Conservation (phyloP, 2,329 filamentous ascomycete genomes). For the Beauveria brongniartii region DNA sequence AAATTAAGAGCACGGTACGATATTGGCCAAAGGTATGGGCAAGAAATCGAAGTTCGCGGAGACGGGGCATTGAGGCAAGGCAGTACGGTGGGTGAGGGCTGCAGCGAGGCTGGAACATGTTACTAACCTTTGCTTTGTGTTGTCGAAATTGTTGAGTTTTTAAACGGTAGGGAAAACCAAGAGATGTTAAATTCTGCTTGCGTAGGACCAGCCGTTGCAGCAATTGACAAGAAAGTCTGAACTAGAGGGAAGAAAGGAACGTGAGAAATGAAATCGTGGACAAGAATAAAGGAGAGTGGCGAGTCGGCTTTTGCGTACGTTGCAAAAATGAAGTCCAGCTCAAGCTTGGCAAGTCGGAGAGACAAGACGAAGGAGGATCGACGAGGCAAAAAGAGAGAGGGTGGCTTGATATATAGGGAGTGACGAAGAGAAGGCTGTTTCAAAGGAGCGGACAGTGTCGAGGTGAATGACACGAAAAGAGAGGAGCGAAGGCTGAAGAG, state of each 20-base stretch:
- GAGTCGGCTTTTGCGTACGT: slow-evolving; percentile 12
- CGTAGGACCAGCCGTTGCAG: slow-evolving; percentile 12
- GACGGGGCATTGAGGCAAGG: background rate
- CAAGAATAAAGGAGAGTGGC: background rate
- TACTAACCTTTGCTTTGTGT: slow-evolving; percentile 5
- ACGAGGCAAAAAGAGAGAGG: slow-evolving; percentile 2
- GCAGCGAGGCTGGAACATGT: background rate
- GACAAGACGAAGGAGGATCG: background rate
- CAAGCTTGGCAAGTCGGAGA: background rate
- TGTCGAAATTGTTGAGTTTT: slow-evolving; percentile 4
- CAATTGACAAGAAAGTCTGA: slow-evolving; percentile 7
- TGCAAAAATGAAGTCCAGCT: slow-evolving; percentile 9
- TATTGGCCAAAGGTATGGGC: background rate
- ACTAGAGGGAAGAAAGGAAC: slow-evolving; percentile 9
- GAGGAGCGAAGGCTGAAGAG: slow-evolving; percentile 10
- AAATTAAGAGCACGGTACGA: background rate
- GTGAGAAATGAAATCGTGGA: slow-evolving; percentile 4
- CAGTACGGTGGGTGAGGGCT: background rate
- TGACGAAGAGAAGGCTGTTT: slow-evolving; percentile 10
- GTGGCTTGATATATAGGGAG: slow-evolving; percentile 11
- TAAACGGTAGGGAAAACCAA: background rate
- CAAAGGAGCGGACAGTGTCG: slow-evolving; percentile 15
- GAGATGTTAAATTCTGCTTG: slow-evolving; percentile 11
- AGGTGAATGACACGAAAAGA: slow-evolving; percentile 8
- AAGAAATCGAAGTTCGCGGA: background rate